Conservation (phyloP, 2,329 filamentous ascomycete species). For the Elsinoe fawcettii region DNA sequence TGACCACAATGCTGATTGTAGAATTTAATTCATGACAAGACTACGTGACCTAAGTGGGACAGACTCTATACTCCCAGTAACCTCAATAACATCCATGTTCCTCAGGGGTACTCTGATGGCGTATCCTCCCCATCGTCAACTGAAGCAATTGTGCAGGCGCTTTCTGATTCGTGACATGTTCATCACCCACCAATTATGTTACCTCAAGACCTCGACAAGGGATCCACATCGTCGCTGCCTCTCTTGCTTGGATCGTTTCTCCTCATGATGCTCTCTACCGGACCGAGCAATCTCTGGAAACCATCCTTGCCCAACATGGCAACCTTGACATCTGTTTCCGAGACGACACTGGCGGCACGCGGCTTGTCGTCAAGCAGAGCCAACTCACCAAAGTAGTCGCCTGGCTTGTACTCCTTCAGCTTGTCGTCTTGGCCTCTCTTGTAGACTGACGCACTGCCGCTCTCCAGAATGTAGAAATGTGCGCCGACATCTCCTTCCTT, state of each 20-base stretch:
- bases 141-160: background rate
- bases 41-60: conserved; percentile 12
- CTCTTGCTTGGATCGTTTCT: conserved; percentile 54
- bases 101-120: background rate
- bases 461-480: conserved; percentile 85
- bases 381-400: conserved; percentile 95
- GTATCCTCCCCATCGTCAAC: background rate
- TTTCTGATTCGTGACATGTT: background rate
- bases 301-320: conserved; percentile 87
- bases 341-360: conserved; percentile 79
- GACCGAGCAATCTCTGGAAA: conserved; percentile 86
- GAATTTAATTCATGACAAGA: conserved; percentile 10
- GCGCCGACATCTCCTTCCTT: conserved; percentile 83
- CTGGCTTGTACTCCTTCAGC: conserved; percentile 78
- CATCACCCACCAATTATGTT: background rate
- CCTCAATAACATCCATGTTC: background rate
- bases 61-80: conserved; percentile 12
- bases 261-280: conserved; percentile 90
- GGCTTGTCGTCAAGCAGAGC: conserved; percentile 90
- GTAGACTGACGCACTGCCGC: conserved; percentile 77
- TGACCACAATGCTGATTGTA: background rate
- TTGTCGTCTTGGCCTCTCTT: conserved; percentile 62
- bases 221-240: conserved; percentile 20
- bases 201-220: conserved; percentile 16
- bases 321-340: conserved; percentile 81